Evolutionary conservation across 257 asterid species (phyloP).

Genomic region (Ophiorrhiza pumila): DNA sequence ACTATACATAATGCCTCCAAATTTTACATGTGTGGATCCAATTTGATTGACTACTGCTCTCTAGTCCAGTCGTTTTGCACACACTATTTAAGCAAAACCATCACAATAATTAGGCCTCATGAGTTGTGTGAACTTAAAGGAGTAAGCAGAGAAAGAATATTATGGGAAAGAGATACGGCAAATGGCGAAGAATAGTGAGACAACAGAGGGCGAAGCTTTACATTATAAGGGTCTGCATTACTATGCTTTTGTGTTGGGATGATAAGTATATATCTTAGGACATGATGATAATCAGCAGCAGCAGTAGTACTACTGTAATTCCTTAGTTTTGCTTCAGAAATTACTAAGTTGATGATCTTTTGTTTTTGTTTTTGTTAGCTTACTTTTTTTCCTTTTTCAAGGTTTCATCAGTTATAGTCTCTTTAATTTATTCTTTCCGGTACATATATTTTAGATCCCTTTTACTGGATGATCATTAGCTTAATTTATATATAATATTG

Average conservation of each 20-base stretch:
- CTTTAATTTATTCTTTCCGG: neutral
- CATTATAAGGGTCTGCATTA: slow-evolving; percentile 36
- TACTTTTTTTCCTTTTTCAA: neutral
- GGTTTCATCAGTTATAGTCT: too few relatives aligned
- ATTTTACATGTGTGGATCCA: slow-evolving; percentile 8
- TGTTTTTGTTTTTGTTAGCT: neutral
- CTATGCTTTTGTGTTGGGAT: slow-evolving; percentile 37
- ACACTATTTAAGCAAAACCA: slow-evolving; percentile 9
- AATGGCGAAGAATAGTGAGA: slow-evolving; percentile 32
- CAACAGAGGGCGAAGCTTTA: slow-evolving; percentile 40
- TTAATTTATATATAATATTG: too few relatives aligned
- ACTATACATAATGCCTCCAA: neutral
- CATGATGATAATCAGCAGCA: neutral
- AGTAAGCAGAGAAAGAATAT: neutral
- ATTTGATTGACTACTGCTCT: neutral
- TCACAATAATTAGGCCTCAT: neutral
- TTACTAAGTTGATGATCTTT: neutral
- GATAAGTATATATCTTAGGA: slow-evolving; percentile 28
- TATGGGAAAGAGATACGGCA: slow-evolving; percentile 27
- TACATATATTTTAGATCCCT: neutral
- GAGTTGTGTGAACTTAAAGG: neutral
- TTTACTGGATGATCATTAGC: too few relatives aligned
- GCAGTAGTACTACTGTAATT: neutral
- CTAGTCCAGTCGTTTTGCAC: neutral
- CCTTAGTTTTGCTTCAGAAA: neutral